Conservation (phyloP, 1,284 basidiomycete genomes). For the Anthracocystis walkeri region DNA sequence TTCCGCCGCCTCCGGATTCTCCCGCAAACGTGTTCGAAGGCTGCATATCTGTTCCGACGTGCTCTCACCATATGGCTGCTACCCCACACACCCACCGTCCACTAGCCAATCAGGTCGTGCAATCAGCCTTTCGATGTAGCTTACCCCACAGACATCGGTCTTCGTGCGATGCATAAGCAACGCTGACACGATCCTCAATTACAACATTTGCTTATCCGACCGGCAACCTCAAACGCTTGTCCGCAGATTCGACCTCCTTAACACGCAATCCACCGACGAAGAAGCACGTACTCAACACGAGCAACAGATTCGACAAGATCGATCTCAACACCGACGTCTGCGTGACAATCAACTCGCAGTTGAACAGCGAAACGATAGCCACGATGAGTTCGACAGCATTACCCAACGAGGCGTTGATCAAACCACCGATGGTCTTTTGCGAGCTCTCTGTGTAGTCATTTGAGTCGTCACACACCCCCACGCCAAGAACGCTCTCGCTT, state of each 20-base stretch:
- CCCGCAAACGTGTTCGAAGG: neutral
- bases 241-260: slow-evolving; percentile 39
- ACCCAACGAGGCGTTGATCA: slow-evolving; percentile 49
- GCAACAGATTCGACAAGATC: slow-evolving; percentile 58
- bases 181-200: too few species aligned
- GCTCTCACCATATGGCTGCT: neutral
- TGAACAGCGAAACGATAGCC: slow-evolving; percentile 63
- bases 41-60: neutral
- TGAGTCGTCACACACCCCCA: neutral
- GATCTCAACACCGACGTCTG: slow-evolving; percentile 63
- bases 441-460: neutral
- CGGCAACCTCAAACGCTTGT: too few species aligned
- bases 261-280: slow-evolving; percentile 61
- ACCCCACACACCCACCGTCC: neutral
- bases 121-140: too few species aligned
- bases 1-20: slow-evolving; percentile 1
- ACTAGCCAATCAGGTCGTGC: neutral
- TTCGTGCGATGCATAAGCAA: too few species aligned
- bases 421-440: neutral
- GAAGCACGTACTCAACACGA: slow-evolving; percentile 63
- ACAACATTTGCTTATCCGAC: too few species aligned
- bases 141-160: too few species aligned
- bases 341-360: slow-evolving; percentile 62
- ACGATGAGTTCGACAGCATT: slow-evolving; percentile 66
- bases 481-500: neutral